A percentile compares a stretch with the other conserved stretches of the same genome.
These are phyloP conservation scores for Coemansia guatemalensis DNA, from an alignment of 192 early-diverging fungal species.

Conservation along the genomic window DNA sequence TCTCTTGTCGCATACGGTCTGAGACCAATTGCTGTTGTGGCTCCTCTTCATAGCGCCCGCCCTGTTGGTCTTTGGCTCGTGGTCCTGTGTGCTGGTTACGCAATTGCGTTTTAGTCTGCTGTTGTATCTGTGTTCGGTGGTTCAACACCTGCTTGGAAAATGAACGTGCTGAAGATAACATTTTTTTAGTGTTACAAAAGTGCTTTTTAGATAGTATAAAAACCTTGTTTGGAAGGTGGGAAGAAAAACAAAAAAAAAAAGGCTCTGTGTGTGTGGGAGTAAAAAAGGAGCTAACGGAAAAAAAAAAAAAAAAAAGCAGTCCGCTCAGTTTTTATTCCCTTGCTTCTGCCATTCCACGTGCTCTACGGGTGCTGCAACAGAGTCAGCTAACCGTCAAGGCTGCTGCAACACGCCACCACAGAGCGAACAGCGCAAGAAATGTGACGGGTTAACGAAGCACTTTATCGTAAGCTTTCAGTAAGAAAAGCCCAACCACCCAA, in stretches of 20 bases:
- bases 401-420: too few relatives aligned
- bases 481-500: too few relatives aligned
- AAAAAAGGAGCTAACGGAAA: not conserved
- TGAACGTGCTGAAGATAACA: slow-evolving; percentile 47
- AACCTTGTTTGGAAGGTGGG: not conserved
- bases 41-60: slow-evolving; percentile 20
- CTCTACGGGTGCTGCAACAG: too few relatives aligned
- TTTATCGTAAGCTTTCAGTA: too few relatives aligned
- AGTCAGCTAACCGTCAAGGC: too few relatives aligned
- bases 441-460: too few relatives aligned
- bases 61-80: slow-evolving; percentile 31
- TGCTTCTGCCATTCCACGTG: not conserved
- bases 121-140: slow-evolving; percentile 51
- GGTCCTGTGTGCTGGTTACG: slow-evolving; percentile 35
- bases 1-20: slow-evolving; percentile 56
- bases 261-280: not conserved
- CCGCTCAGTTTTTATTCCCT: not conserved
- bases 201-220: not conserved
- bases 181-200: not conserved
- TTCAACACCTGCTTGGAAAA: slow-evolving; percentile 54
- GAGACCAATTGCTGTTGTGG: slow-evolving; percentile 12
- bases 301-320: slow-evolving; percentile 3
- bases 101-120: slow-evolving; percentile 50
- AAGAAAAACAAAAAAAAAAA: slow-evolving; percentile 2
- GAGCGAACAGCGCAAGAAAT: too few relatives aligned